These are phyloP conservation scores for Amphichorda felina DNA, from an alignment of 2,329 filamentous ascomycete species.

Conservation along the genomic window DNA sequence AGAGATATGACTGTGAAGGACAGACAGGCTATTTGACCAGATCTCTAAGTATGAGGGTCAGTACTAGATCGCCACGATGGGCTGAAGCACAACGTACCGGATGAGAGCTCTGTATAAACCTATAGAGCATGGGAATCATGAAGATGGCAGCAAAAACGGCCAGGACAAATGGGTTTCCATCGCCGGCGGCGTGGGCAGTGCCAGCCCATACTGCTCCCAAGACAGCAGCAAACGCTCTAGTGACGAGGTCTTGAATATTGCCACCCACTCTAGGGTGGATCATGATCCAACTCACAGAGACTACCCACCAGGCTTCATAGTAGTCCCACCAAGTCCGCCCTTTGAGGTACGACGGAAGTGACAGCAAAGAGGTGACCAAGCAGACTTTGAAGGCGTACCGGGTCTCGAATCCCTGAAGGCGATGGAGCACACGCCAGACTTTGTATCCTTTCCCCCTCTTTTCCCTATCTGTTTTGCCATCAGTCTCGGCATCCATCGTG, in stretches of 20 bases:
- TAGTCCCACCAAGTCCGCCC: constrained; percentile 40
- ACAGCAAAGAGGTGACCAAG: constrained; percentile 35
- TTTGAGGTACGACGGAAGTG: constrained; percentile 40
- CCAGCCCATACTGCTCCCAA: constrained; percentile 44
- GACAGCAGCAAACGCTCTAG: constrained; percentile 32
- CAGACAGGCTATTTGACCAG: constrained; percentile 45
- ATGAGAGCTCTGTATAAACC: constrained; percentile 41
- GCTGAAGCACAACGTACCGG: constrained; percentile 24
- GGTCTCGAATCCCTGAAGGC: constrained; percentile 44
- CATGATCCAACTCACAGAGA: constrained; percentile 44
- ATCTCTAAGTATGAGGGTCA: constrained; percentile 23
- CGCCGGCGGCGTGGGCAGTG: constrained; percentile 33
- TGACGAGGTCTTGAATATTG: constrained; percentile 44
- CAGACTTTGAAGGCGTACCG: constrained; percentile 45
- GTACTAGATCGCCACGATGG: no score
- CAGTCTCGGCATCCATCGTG: constrained; percentile 25
- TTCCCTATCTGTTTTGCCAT: constrained; percentile 18
- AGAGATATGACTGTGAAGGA: constrained; percentile 44
- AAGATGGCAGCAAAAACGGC: constrained; percentile 41
- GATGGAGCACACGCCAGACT: constrained; percentile 36
- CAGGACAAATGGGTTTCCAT: constrained; percentile 42
- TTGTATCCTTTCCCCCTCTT: constrained; percentile 29
- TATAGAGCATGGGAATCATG: constrained; percentile 48
- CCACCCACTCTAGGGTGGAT: constrained; percentile 38
- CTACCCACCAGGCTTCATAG: constrained; percentile 46